Conservation (phyloP, 1,284 basidiomycete species). For the Chiua sp. region DNA sequence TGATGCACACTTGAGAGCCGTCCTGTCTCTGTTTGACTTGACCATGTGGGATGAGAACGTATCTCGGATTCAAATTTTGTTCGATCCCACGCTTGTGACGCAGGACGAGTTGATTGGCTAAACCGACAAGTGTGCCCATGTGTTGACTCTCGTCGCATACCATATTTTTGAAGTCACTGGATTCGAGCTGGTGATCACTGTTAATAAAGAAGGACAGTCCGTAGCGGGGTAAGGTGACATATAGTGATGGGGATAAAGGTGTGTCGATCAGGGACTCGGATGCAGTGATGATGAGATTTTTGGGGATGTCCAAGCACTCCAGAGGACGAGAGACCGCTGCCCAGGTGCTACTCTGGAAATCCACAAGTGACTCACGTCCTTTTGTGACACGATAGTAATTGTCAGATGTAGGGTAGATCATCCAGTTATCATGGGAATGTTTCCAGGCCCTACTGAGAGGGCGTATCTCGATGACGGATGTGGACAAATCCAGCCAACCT, state of each 20-base stretch:
- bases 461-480: conserved; percentile 42
- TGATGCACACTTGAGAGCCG: conserved; percentile 31
- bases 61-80: conserved; percentile 20
- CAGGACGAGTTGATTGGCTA: conserved; percentile 47
- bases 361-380: conserved; percentile 26
- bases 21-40: conserved; percentile 25
- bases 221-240: conserved; percentile 41
- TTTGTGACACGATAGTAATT: conserved; percentile 9
- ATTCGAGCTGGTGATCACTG: conserved; percentile 31
- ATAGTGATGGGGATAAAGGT: too few species aligned
- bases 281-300: too few species aligned
- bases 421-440: conserved; percentile 19
- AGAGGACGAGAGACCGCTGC: too few species aligned
- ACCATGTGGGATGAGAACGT: conserved; percentile 51
- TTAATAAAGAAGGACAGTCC: conserved; percentile 40
- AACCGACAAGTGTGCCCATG: conserved; percentile 29
- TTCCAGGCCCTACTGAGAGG: conserved; percentile 32
- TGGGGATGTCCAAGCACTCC: too few species aligned
- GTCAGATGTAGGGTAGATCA: neutral
- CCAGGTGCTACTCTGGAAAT: conserved; percentile 32
- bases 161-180: conserved; percentile 24
- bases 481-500: conserved; percentile 45
- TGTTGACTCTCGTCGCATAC: conserved; percentile 30
- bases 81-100: conserved; percentile 20
- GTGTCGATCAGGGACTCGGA: neutral